Base-by-base conservation (phyloP, 148 eudicot species). In the Persicaria tinctoria region DNA sequence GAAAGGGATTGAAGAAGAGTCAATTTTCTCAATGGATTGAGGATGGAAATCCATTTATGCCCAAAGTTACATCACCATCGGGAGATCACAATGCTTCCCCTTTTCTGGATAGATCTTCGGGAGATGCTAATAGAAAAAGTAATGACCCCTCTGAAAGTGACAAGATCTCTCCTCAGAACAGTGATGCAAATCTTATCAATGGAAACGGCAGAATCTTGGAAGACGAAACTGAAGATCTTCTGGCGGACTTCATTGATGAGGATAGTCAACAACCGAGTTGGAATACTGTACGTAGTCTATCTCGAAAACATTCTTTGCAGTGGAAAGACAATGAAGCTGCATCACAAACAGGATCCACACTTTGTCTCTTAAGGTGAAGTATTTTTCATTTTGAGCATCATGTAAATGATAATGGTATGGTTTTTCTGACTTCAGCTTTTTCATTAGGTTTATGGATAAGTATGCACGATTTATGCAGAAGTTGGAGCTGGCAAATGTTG, bases 211-310 rank as follows among this genome's bases (percentile, higher is more conserved):
- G 81, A 69, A 44, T 83, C 59, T 82, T 84, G 51, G 98, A 95
- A 80, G 99, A 95, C 76, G 99, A 92, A 86, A 92, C 89, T 79
- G 99, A 95, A 81, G 99, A 92, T 84, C 98, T 95, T 78, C 93
- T 78, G 76, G 98, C 98, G 1, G 97, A 95, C 86, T 95, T 95
- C 82, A 95, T 95, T 79, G 98, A 95, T 75, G 98, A 95, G 83
- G 99, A 92, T 77, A 95, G 99, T 82, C 99, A 95, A 84, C 90
- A 85, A 47, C 99, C 99, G 6, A 92, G 97, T 83, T 85, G 99
- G 76, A 89, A 84, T 74, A 85, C 91, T 74, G 89, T 78, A 76
- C 81, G 86, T 46, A 78, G 77, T 66, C 78, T 78, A 80, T 55
- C 77, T 59, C 82, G 84, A 76, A 84, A 75, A 64, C 78, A 79